Evolutionary conservation across 495 filamentous ascomycete species (phyloP), one percentile per base, ranked within the genome.

Genomic region (Penicillium mononematosum): DNA sequence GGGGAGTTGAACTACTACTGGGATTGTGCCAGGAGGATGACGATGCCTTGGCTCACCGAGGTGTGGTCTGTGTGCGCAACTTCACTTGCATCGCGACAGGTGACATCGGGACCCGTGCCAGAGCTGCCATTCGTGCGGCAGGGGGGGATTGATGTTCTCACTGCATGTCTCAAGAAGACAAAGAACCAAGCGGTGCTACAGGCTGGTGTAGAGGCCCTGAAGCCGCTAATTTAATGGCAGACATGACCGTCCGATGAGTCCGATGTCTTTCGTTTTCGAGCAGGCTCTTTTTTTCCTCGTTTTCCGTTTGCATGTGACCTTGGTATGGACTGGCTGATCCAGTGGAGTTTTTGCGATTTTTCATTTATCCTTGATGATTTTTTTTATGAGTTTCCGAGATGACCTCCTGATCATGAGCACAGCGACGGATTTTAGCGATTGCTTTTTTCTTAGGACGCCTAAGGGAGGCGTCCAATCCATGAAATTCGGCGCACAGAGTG

Each of bases 1-100:
- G 86, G 12, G 90, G 90, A 0, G 77, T 90, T 7, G 80, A 85
- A 50, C 78, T 89, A 36, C 61, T 98, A 19, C 68, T 98, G 42
- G 81, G 78, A 0, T 68, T 97, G 45, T 95, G 91, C 63, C 69
- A 75, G 34, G 92, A 96, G 58, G 85, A 89, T 16, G 82, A 82
- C 53, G 87, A 90, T 56, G 88, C 87, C 46, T 65, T 96, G 24
- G 77, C 85, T 46, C 89, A 95, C 65, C 75, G 94, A 14, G 94
- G 91, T 0, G 81, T 87, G 4, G 90, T 92, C 24, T 87, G 88
- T 58, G 69, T 96, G 32, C 76, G 80, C 45, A 80, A 80, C 50
- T 55, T 80, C 58, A 77, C 69, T 24, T 71, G 68, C 56, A 52
- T 68, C 50, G 71, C 75, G 11, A 70, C 72, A 8, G 77, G 75